Conservation (phyloP, 2,329 filamentous ascomycete genomes). For the Alternaria metachromatica region DNA sequence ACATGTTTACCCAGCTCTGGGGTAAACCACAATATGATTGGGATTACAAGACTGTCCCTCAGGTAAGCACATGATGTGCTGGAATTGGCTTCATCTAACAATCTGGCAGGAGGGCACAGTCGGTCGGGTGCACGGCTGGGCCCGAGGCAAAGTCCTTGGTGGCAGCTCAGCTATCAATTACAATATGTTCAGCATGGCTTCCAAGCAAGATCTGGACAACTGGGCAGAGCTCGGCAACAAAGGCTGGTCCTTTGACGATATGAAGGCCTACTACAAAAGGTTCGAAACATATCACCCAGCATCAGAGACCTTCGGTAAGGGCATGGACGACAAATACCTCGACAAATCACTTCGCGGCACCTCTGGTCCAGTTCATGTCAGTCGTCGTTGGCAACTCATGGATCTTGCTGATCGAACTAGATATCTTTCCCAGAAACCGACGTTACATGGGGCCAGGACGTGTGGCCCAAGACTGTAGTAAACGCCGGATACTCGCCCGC, state of each 20-base stretch:
- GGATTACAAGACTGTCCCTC: conserved; percentile 39
- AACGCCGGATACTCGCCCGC: conserved; percentile 32
- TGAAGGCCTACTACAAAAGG: conserved; percentile 47
- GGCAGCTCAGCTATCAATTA: conserved; percentile 51
- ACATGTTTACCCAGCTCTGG: conserved; percentile 31
- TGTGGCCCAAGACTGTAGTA: conserved; percentile 36
- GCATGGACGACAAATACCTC: conserved; percentile 35
- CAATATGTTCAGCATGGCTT: conserved; percentile 39
- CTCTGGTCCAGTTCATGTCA: conserved; percentile 34
- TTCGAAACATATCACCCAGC: conserved; percentile 43
- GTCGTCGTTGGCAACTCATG: background rate
- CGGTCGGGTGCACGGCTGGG: conserved; percentile 31
- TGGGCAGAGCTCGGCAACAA: conserved; percentile 51
- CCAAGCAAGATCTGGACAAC: conserved; percentile 42
- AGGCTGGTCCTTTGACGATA: conserved; percentile 46
- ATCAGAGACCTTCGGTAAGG: conserved; percentile 21
- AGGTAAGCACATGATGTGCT: conserved; percentile 15
- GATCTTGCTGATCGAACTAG: conserved; percentile 12
- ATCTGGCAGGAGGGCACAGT: conserved; percentile 28
- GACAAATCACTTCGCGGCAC: conserved; percentile 31
- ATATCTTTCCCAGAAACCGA: conserved; percentile 32
- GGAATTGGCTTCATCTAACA: conserved; percentile 2
- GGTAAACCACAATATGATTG: conserved; percentile 44
- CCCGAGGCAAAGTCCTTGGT: conserved; percentile 40
- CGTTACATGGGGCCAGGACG: conserved; percentile 28